Base-by-base conservation (phyloP, 2,329 filamentous ascomycete species). In the Claviceps capensis region DNA sequence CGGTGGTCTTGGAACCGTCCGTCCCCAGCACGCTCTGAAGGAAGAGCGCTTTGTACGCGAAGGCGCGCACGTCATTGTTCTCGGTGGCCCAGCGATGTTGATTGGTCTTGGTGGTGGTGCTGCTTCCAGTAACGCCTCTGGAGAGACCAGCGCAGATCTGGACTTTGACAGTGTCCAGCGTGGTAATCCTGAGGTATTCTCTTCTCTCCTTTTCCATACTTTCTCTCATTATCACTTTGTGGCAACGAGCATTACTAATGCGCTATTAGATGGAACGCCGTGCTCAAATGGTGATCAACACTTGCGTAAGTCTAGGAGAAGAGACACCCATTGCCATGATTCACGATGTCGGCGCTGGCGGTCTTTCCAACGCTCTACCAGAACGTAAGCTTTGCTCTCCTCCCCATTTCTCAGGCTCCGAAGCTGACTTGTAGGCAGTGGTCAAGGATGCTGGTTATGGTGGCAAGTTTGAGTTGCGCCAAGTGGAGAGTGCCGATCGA, bases 151-250 rank as follows among this genome's bases (percentile, higher is more conserved):
- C 47, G 88, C 90, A 0, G 90, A 96, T 59, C 76, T 98, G 2
- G 93, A 98, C 66, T 98, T 97, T 69, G 88, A 91, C 61, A 96
- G 89, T 72, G 93, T 98, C 36, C 93, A 98, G 71, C 79, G 93
- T 70, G 93, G 91, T 47, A 98, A 98, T 63, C 90, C 93, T 1
- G 93, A 98, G 55, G 59, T 59, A 14, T 43, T 54, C 16, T 30
- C 23, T 14, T 19, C 4, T 16, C 11, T 9, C 43, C 17, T 42
- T 11, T 11, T 19, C 19, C 17, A 11, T 13, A 19, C 9, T 6
- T 13, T 22, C 41, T 13, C 14, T 26, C 9, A 4, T 14, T 3
- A 6, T 16, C 5, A 11, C 13, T 13, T 19, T 17, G 17, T 23
- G 7, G n/a, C 5, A 26, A 26, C 34, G 6, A 23, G 3, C 19